Percentiles rank a stretch among this genome's conserved stretches.
These are phyloP conservation scores for Amanita muscaria DNA, from an alignment of 768 basidiomycete genomes.

Conservation along the genomic window DNA sequence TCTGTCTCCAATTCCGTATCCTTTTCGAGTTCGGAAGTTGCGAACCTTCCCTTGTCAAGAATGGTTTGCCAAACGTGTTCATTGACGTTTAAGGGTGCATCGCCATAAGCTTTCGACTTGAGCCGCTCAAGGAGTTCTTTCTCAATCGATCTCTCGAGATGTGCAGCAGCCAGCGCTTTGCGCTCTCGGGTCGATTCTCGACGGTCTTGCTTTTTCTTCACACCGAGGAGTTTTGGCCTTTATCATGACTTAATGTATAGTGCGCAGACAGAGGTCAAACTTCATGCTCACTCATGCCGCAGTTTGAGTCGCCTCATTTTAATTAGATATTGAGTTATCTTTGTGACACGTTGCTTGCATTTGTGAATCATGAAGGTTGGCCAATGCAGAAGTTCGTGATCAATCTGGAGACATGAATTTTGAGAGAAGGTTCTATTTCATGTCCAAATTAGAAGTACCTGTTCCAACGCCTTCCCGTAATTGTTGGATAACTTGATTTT, in stretches of 20 bases:
- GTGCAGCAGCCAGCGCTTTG: constrained; percentile 93
- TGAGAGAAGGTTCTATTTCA: background rate
- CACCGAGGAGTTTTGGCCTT: constrained; percentile 88
- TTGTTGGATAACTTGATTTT: constrained; percentile 86
- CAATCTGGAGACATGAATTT: constrained; percentile 52
- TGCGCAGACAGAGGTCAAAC: background rate
- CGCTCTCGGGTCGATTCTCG: constrained; percentile 89
- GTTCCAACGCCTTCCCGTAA: constrained; percentile 91
- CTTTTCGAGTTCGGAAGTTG: constrained; percentile 34
- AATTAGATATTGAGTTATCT: constrained; percentile 98
- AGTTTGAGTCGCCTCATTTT: constrained; percentile 92
- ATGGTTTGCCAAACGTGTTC: constrained; percentile 94
- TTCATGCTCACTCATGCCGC: constrained; percentile 63
- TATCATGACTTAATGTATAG: background rate
- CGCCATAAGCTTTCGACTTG: constrained; percentile 95
- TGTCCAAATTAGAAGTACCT: constrained; percentile 41
- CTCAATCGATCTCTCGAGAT: constrained; percentile 90
- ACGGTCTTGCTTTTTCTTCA: constrained; percentile 95
- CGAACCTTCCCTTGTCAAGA: constrained; percentile 64
- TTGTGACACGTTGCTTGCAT: constrained; percentile 98
- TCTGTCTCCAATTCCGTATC: constrained; percentile 43
- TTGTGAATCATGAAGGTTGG: constrained; percentile 96
- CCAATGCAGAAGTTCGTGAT: constrained; percentile 94
- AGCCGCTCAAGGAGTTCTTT: constrained; percentile 94
- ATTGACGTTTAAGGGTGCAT: constrained; percentile 95